A percentile compares a stretch with the other conserved stretches of the same genome.
Evolutionary conservation across 352 stramenopile genomes (phyloP).

Genomic region (Phytopythium helicoides): DNA sequence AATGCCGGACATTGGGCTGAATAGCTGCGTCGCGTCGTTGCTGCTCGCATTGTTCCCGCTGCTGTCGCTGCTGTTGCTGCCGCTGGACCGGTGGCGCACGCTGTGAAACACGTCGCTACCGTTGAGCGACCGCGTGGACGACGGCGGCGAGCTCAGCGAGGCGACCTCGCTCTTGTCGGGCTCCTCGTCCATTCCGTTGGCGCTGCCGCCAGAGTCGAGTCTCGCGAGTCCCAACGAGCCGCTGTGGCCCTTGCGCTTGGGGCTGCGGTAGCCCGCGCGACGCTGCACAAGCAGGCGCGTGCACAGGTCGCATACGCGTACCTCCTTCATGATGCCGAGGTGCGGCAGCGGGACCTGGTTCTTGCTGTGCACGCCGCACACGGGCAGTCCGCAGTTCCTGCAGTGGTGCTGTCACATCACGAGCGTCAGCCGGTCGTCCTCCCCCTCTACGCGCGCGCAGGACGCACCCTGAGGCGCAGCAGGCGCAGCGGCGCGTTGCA

Average conservation of each 20-base stretch:
- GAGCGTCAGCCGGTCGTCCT: neutral
- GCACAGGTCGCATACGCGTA: constrained; percentile 73
- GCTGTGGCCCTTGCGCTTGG: constrained; percentile 18
- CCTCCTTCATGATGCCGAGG: constrained; percentile 68
- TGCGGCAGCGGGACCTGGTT: constrained; percentile 77
- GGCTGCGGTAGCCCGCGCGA: constrained; percentile 60
- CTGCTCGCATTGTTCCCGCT: constrained; percentile 12
- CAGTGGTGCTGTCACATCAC: constrained; percentile 43
- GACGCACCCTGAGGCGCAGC: constrained; percentile 47
- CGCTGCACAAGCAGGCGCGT: constrained; percentile 66
- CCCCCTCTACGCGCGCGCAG: neutral
- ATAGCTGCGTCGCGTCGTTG: constrained; percentile 16
- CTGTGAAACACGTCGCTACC: neutral
- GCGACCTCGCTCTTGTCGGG: constrained; percentile 15
- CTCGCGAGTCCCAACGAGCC: constrained; percentile 13
- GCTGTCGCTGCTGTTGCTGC: constrained; percentile 24
- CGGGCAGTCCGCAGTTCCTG: constrained; percentile 57
- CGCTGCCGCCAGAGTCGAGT: constrained; percentile 10
- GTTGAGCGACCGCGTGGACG: constrained; percentile 2
- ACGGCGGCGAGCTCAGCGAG: constrained; percentile 4
- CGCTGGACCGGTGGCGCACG: constrained; percentile 13
- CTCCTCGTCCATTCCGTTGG: constrained; percentile 12
- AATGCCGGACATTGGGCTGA: constrained; percentile 51
- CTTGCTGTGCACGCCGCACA: constrained; percentile 74
- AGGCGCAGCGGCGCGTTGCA: constrained; percentile 56